phyloP scores from a whole-genome alignment of 1,139 yeast species.

The Meyerozyma elateridarum region DNA sequence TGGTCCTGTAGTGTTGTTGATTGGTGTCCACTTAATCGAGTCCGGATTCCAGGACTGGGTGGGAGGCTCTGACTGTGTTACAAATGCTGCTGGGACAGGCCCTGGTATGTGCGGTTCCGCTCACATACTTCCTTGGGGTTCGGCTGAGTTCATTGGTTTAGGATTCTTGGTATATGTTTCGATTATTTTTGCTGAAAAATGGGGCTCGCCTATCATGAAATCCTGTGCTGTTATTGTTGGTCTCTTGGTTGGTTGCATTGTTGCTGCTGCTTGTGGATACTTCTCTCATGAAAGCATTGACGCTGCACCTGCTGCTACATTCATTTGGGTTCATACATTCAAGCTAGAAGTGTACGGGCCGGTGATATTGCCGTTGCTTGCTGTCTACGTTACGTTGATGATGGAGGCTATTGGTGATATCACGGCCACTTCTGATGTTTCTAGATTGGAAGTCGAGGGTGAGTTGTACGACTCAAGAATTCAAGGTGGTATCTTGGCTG shows the following conservation, averaged over 20 bases:
- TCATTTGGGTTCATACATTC: conserved; percentile 85
- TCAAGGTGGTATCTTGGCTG: conserved; percentile 90
- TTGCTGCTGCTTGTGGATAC: conserved; percentile 87
- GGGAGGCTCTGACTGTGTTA: conserved; percentile 78
- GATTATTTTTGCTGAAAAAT: conserved; percentile 71
- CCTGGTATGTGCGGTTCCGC: conserved; percentile 35
- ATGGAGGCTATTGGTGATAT: conserved; percentile 94
- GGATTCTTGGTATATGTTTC: conserved; percentile 78
- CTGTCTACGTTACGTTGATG: conserved; percentile 73
- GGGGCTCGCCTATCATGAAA: conserved; percentile 94
- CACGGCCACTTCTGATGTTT: conserved; percentile 88
- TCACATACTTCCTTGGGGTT: conserved; percentile 68
- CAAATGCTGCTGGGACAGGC: conserved; percentile 24
- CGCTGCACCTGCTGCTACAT: conserved; percentile 77
- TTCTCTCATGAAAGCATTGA: conserved; percentile 52
- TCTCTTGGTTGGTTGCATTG: conserved; percentile 79
- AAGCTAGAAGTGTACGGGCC: conserved; percentile 74
- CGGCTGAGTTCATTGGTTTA: conserved; percentile 78
- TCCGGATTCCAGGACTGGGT: conserved; percentile 80
- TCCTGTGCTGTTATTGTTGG: conserved; percentile 89
- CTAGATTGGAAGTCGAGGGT: conserved; percentile 79
- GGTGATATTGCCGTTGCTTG: conserved; percentile 74
- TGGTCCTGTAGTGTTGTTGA: conserved; percentile 84
- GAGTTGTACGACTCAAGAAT: conserved; percentile 73
- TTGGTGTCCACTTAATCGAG: conserved; percentile 65